Evolutionary conservation across 2,329 filamentous ascomycete genomes (phyloP), one percentile per base, ranked within the genome.

Genomic region (Elsinoe batatas): DNA sequence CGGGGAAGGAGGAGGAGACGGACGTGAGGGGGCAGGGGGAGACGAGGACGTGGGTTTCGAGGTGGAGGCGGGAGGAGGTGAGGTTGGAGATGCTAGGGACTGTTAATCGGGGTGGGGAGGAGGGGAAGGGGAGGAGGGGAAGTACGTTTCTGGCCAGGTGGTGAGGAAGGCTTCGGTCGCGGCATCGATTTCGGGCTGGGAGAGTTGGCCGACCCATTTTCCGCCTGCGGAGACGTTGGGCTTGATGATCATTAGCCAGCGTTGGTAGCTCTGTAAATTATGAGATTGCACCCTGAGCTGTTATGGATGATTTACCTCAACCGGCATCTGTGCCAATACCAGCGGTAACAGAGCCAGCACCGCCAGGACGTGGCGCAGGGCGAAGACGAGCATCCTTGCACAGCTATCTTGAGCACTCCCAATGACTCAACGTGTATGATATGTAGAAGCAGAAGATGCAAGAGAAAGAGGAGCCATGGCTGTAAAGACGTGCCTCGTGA

Each of bases 221-320:
- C 97, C 93, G 68, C 93, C 93, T 35, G 93, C 97, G 66, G 93
- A 93, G 65, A 93, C 93, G 73, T 93, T 90, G 71, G 90, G 89
- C 63, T 67, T 64, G 64, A 51, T 38, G 47, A 51, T 51, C 47
- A 51, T 51, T 3, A 51, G 47, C 47, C 47, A 51, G 8, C 47
- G 47, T 18, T 51, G 47, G 18, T 51, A 51, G 47, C 47, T 51
- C 47, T 51, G 33, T 35, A 3, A n/a, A 3, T 1, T 7, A 15
- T 50, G 2, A 50, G 46, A 32, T 17, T 13, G 22, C 10, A 12
- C 4, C 1, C 5, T 13, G n/a, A 11, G n/a, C 6, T 12, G 7
- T 12, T 2, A 12, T 7, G 13, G 30, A 35, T 37, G 4, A 35
- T 17, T 1, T 33, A 49, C 44, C 15, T 49, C 44, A 11, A 49